Evolutionary conservation across 2,329 filamentous ascomycete genomes (phyloP).

Genomic region (Ophiobolus disseminans): DNA sequence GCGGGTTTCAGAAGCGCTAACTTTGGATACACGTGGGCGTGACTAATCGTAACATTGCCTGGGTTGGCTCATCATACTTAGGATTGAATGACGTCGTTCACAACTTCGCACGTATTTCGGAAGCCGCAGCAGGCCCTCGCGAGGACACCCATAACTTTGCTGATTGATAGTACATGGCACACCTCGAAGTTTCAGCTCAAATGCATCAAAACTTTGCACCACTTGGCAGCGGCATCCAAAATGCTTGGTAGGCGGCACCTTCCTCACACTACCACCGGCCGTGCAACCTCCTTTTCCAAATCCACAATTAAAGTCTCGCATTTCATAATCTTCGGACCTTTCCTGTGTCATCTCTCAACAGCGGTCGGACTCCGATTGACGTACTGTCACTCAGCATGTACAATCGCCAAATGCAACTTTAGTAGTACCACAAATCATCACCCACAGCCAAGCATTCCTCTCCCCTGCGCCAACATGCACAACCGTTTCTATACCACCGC

Average conservation of each 20-base stretch:
- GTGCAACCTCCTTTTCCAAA: not conserved
- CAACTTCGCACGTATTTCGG: not conserved
- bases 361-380: not conserved
- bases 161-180: not conserved
- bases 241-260: constrained; percentile 7
- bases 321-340: not conserved
- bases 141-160: not conserved
- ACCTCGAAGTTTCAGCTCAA: constrained; percentile 7
- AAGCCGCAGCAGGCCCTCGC: not conserved
- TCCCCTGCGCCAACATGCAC: constrained; percentile 10
- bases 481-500: constrained; percentile 3
- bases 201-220: constrained; percentile 10
- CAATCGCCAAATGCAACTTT: no score
- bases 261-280: not conserved
- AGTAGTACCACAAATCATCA: no score
- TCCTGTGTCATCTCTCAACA: not conserved
- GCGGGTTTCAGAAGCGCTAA: not conserved
- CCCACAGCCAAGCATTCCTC: constrained; percentile 22
- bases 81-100: not conserved
- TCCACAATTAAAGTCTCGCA: not conserved
- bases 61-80: not conserved
- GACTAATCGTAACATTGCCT: not conserved
- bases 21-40: not conserved
- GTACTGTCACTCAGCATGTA: not conserved
- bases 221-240: constrained; percentile 17